Base-by-base conservation (phyloP, 2,329 filamentous ascomycete species). In the Claviceps monticola region DNA sequence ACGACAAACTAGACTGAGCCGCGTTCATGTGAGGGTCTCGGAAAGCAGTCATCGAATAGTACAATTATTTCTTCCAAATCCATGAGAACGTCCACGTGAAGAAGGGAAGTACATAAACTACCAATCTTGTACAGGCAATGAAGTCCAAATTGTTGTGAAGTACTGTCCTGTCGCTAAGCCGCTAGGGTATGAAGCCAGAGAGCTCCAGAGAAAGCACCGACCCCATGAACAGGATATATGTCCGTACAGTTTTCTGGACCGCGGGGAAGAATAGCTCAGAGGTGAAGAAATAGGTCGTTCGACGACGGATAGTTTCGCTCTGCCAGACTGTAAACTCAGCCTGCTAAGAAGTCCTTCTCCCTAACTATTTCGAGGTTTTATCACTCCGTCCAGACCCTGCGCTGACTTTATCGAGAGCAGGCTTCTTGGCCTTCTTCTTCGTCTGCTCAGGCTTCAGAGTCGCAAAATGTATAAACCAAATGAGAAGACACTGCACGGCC, bases 361-460 rank as follows among this genome's bases (percentile, higher is more conserved):
- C 8, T 42, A 3, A 5, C n/a, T 14, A 19, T 38, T 1, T 50
- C 19, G 17, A 13, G 7, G 19, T 38, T 29, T 11, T 26, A 42
- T 17, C 44, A 34, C 4, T 50, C 16, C 21, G 50, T 17, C 36
- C 43, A 17, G 13, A 9, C 4, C 5, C 46, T 8, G 49, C 26
- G 36, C 21, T 43, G 44, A 37, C 16, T 13, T 47, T 43, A 6
- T 52, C 48, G 1, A n/a, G n/a, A 21, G 38, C 58, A 19, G 34
- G 19, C 48, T 60, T 56, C 38, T 61, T 64, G 21, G 13, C n/a
- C 21, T 71, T 72, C 61, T 70, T 71, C 64, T 75, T 77, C 62
- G 69, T 74, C 64, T 82, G 78, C 60, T 78, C 75, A 16, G 78
- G 78, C 68, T 81, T 82, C 67, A 78, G 56, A 19, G 78, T 82